Evolutionary conservation across 169 alveolate species (phyloP), one percentile per base, ranked within the genome.

Genomic region (Cryptosporidium viatorum): DNA sequence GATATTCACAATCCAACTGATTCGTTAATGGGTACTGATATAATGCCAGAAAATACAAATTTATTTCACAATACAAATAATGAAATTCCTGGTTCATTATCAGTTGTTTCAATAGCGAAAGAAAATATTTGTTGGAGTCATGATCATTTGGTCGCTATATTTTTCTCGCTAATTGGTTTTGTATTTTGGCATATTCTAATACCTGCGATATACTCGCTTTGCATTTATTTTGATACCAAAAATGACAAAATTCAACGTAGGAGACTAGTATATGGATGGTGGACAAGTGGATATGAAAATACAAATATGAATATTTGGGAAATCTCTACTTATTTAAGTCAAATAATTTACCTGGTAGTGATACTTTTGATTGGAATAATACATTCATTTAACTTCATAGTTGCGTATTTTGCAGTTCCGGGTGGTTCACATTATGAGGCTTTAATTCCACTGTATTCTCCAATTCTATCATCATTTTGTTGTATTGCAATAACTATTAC

Each of bases 221-320:
- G 73, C 37, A 65, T 80, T 60, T 29, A 41, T 26, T 21, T 59
- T 41, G 89, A 80, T 43, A 62, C 59, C 5, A 80, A 62, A 58
- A 80, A 37, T 35, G 89, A 80, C 23, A 60, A 43, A 58, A 43
- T 65, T 12, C 71, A 80, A 50, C 60, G 89, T 35, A 80, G 89
- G 62, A 59, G 89, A 45, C 62, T 80, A 43, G 73, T 80, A 16
- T 80, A 62, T 80, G 89, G 89, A 3, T 80, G 89, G 89, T 80
- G 89, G 89, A 67, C 50, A 41, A 60, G 89, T 18, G 89, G 89
- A 37, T 80, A 80, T 80, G 89, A 80, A 41, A 60, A 60, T 43
- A 62, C 69, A 14, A n/a, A 33, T 33, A 41, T 26, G 58, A 59
- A 62, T 59, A 35, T 65, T n/a, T 80, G 89, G 89, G 89, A 80